Evolutionary conservation across 768 basidiomycete species (phyloP).

Genomic region (Mrakia hoshinonis): DNA sequence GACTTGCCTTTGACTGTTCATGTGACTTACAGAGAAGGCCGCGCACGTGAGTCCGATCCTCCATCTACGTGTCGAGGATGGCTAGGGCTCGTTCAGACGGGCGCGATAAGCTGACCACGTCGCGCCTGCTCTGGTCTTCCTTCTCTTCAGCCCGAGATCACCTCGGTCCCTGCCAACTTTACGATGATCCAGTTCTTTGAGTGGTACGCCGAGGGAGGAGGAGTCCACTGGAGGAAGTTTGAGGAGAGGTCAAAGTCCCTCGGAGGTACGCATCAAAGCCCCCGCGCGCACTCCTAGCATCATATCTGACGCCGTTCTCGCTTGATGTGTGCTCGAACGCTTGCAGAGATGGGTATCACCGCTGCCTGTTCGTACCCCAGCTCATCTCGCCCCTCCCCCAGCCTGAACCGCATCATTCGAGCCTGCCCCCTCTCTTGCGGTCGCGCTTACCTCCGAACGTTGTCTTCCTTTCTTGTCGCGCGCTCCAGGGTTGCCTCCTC

Average conservation of each 20-base stretch:
- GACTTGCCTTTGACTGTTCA: no score
- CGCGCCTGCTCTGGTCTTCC: neutral
- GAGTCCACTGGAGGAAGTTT: slow-evolving; percentile 42
- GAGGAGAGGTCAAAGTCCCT: slow-evolving; percentile 35
- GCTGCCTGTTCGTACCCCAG: slow-evolving; percentile 34
- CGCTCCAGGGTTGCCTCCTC: slow-evolving; percentile 33
- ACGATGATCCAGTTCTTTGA: slow-evolving; percentile 23
- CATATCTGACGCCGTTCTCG: neutral
- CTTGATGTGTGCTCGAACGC: neutral
- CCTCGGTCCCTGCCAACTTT: slow-evolving; percentile 5
- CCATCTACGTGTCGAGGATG: neutral
- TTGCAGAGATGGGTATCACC: slow-evolving; percentile 40
- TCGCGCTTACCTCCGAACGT: no score
- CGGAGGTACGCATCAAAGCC: slow-evolving; percentile 30
- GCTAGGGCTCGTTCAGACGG: neutral
- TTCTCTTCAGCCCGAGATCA: neutral
- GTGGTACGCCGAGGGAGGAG: slow-evolving; percentile 26
- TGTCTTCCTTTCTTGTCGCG: no score
- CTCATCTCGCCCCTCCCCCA: no score
- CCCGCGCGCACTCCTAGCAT: no score
- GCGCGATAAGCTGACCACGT: neutral
- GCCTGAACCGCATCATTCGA: no score
- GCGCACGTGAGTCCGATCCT: neutral
- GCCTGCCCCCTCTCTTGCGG: no score
- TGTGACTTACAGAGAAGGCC: neutral